These are phyloP conservation scores for Fagopyrum esculentum DNA, from an alignment of 148 eudicot genomes.

Conservation along the genomic window DNA sequence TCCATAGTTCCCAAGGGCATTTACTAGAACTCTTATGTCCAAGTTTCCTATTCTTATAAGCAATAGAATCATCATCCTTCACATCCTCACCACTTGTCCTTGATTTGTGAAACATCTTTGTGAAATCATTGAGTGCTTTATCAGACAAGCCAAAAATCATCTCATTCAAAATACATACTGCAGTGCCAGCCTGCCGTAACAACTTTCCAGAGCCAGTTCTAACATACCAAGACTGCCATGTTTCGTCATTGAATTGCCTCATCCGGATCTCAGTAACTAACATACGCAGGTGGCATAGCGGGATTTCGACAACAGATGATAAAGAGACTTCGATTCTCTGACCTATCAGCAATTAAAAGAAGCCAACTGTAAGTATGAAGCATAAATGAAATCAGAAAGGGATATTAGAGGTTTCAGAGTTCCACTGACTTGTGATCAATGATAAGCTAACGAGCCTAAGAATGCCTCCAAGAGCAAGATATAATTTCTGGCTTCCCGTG, in stretches of 20 bases:
- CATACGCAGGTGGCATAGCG: slow-evolving; percentile 59
- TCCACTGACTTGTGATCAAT: slow-evolving; percentile 53
- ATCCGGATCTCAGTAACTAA: slow-evolving; percentile 62
- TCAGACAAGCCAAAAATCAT: slow-evolving; percentile 82
- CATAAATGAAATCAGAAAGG: slow-evolving; percentile 13
- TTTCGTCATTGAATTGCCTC: slow-evolving; percentile 50
- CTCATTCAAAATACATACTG: slow-evolving; percentile 81
- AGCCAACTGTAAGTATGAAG: slow-evolving; percentile 15
- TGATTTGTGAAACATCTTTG: slow-evolving; percentile 37
- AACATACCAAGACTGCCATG: slow-evolving; percentile 84
- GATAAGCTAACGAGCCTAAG: slow-evolving; percentile 76
- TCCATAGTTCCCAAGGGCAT: slow-evolving; percentile 37
- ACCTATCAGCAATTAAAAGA: slow-evolving; percentile 31
- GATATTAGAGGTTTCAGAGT: background rate
- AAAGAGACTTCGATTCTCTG: slow-evolving; percentile 49
- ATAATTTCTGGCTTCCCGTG: slow-evolving; percentile 64
- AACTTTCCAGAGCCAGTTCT: slow-evolving; percentile 68
- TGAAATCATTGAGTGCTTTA: slow-evolving; percentile 36
- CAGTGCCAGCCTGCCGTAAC: slow-evolving; percentile 79
- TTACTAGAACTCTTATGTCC: slow-evolving; percentile 2
- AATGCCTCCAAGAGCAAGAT: slow-evolving; percentile 67
- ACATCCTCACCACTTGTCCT: slow-evolving; percentile 19
- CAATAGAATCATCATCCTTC: slow-evolving; percentile 19
- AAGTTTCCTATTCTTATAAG: background rate
- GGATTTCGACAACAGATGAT: slow-evolving; percentile 61